phyloP scores from a whole-genome alignment of 2,329 filamentous ascomycete genomes.

The Xylariaceae sp. region DNA sequence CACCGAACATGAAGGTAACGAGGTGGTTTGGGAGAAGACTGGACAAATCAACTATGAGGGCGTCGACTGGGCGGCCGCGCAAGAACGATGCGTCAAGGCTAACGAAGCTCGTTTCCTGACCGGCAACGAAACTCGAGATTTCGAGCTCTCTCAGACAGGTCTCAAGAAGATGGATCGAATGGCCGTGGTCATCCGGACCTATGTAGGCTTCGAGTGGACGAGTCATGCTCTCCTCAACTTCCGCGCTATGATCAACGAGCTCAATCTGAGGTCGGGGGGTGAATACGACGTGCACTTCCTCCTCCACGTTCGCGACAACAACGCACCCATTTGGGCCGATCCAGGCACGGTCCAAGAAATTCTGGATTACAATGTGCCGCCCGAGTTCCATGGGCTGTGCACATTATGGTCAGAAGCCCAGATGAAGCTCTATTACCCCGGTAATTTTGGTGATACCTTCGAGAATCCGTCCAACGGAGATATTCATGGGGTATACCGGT shows the following conservation, averaged over 20 bases:
- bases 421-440: slow-evolving; percentile 77
- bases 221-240: slow-evolving; percentile 78
- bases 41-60: slow-evolving; percentile 59
- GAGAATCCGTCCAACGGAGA: slow-evolving; percentile 59
- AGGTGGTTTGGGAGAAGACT: slow-evolving; percentile 57
- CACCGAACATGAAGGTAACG: slow-evolving; percentile 69
- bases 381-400: slow-evolving; percentile 78
- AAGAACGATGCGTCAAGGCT: slow-evolving; percentile 55
- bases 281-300: slow-evolving; percentile 85
- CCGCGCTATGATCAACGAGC: slow-evolving; percentile 77
- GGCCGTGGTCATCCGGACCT: slow-evolving; percentile 78
- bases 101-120: slow-evolving; percentile 67
- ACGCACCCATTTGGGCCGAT: slow-evolving; percentile 80
- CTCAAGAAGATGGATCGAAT: slow-evolving; percentile 59
- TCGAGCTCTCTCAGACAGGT: slow-evolving; percentile 29
- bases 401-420: slow-evolving; percentile 85
- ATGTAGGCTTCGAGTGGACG: slow-evolving; percentile 78
- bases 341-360: slow-evolving; percentile 72
- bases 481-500: slow-evolving; percentile 71
- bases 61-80: slow-evolving; percentile 59
- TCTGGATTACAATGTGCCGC: slow-evolving; percentile 65
- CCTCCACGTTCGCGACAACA: slow-evolving; percentile 80
- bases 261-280: slow-evolving; percentile 75
- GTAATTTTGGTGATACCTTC: slow-evolving; percentile 70
- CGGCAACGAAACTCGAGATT: slow-evolving; percentile 41